Conservation (phyloP, 352 stramenopile species). For the Phytopythium kandeliae region DNA sequence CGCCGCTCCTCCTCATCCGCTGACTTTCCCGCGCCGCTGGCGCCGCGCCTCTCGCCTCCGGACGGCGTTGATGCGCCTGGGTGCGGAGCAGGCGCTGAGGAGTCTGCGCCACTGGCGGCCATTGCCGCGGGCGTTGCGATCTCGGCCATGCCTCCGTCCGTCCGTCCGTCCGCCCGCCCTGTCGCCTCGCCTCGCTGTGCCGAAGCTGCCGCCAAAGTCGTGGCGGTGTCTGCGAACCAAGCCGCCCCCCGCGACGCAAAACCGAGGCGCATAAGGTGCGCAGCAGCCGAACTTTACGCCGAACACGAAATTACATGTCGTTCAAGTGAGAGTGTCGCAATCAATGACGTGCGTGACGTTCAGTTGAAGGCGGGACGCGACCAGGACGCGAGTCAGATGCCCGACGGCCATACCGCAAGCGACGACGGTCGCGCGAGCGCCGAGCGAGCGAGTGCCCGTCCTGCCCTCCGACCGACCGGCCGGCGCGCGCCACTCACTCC, state of each 20-base stretch:
- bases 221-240: no score
- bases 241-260: not conserved
- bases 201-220: no score
- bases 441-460: no score
- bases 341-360: not conserved
- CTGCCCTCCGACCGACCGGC: no score
- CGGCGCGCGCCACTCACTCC: no score
- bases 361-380: not conserved
- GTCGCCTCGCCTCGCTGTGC: not conserved
- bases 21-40: constrained; percentile 19
- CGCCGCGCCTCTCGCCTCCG: constrained; percentile 7
- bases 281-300: no score
- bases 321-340: not conserved
- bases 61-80: not conserved
- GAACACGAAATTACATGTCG: no score
- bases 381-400: not conserved
- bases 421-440: not conserved
- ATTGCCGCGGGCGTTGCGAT: not conserved
- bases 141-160: constrained; percentile 1
- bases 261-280: not conserved
- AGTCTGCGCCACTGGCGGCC: not conserved
- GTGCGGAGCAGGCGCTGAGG: not conserved
- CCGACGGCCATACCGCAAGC: not conserved
- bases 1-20: constrained; percentile 30
- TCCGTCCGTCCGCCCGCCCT: not conserved